These are phyloP conservation scores for Neocucurbitaria cava DNA, from an alignment of 2,329 filamentous ascomycete genomes.

Conservation along the genomic window DNA sequence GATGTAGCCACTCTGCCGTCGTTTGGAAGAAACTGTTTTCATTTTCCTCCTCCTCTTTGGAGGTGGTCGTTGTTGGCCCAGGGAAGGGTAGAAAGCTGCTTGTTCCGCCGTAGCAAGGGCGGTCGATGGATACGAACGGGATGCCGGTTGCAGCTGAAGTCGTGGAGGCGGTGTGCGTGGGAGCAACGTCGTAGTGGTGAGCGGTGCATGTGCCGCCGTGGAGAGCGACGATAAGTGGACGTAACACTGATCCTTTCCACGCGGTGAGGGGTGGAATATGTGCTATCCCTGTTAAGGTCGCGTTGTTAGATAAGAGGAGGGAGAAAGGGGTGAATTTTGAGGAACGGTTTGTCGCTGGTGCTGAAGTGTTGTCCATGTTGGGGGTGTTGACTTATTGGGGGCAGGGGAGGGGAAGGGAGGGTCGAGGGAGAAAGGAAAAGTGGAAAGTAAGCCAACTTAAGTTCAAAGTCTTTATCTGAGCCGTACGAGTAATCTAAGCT, in stretches of 20 bases:
- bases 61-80: too few species aligned
- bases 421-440: background rate
- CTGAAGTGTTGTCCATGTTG: too few species aligned
- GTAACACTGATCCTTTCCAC: background rate
- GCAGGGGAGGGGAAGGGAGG: too few species aligned
- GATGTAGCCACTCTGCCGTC: background rate
- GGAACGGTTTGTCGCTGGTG: background rate
- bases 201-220: background rate
- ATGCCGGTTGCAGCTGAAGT: background rate
- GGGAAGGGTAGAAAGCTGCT: background rate
- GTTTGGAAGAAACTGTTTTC: background rate
- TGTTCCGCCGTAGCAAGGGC: background rate
- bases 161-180: background rate
- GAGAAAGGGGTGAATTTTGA: background rate
- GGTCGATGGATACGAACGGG: background rate
- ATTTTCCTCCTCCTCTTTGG: too few species aligned
- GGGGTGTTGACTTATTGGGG: background rate
- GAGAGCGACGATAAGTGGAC: background rate
- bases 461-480: background rate
- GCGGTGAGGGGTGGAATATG: background rate
- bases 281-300: background rate
- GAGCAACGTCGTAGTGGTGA: background rate
- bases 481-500: background rate
- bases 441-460: background rate
- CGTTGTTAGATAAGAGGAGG: background rate